Percentiles rank a stretch among this genome's conserved stretches.
phyloP scores from a whole-genome alignment of 139 green algal species.

The Auxenochlorella pyrenoidosa region DNA sequence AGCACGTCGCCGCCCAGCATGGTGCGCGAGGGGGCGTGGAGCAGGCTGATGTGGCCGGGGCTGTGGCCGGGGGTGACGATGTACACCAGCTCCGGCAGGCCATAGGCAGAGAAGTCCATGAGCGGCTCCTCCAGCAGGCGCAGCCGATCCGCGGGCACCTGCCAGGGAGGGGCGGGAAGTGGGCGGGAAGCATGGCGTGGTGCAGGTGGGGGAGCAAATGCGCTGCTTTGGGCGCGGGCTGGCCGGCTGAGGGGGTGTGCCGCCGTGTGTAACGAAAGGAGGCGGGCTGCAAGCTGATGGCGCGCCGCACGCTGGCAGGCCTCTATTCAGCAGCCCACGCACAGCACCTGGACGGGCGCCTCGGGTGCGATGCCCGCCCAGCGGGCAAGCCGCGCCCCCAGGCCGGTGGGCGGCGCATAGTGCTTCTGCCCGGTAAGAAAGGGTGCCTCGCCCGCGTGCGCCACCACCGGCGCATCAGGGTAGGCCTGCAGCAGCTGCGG shows the following conservation, averaged over 20 bases:
- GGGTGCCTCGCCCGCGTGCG: background rate
- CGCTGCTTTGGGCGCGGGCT: no score
- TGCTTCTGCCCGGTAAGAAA: background rate
- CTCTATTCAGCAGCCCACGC: no score
- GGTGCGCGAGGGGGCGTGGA: constrained; percentile 1
- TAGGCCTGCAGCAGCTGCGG: constrained; percentile 15
- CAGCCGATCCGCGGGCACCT: background rate
- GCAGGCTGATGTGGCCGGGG: constrained; percentile 21
- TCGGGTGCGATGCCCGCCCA: background rate
- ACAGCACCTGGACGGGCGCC: no score
- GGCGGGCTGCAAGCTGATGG: no score
- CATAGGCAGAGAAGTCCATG: background rate
- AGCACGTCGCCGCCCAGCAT: background rate
- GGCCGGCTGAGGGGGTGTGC: no score
- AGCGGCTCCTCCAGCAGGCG: background rate
- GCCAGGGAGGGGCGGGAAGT: background rate
- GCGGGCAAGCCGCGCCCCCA: background rate
- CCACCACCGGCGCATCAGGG: background rate
- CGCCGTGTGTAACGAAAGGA: no score
- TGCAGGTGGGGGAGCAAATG: no score
- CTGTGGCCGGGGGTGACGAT: background rate
- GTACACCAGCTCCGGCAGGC: background rate
- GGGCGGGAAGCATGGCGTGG: no score
- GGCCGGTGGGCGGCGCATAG: background rate
- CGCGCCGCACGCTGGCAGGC: no score